Base-by-base conservation (phyloP, 306 rosid genomes). In the Prunus padus region DNA sequence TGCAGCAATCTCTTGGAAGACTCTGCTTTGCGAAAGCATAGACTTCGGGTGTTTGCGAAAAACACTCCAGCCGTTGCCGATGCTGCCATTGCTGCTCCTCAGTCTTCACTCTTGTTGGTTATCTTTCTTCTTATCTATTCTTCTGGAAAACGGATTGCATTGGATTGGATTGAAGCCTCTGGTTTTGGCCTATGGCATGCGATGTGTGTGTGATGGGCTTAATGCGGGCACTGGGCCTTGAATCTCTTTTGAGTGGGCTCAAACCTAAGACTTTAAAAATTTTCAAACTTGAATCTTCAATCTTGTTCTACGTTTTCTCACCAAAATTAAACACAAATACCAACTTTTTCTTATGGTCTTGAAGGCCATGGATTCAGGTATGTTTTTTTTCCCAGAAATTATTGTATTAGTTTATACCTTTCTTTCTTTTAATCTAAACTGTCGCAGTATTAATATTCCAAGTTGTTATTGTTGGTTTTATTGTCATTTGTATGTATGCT, bases 1-100 rank as follows among this genome's bases (percentile, higher is more conserved):
- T 79, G 40, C 16, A 19, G 51, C 31, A 28, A 5, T 14, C 56
- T 59, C 11, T 62, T 64, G 33, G 61, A 76, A 11, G 75, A 46
- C n/a, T 59, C 76, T 26, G 51, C 7, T 67, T 57, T 81, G 14
- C 62, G 76, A 67, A 77, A 61, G 66, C 77, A 20, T 11, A 55
- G 66, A 30, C 46, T 19, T 45, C 69, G 79, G 26, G 60, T 52
- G 76, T 37, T 81, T 7, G 18, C 83, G 37, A 77, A 60, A 37
- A 75, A 71, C 23, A 84, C 69, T 19, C 82, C 85, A 28, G 77
- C 12, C 3, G 83, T 69, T 2, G 81, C 86, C 13, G 74, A 79
- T 52, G 84, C 85, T 42, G 95, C 87, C 95, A 87, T 89, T 59
- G 80, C 28, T 60, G 61, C 14, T n/a, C 25, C 12, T n/a, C 9